Evolutionary conservation across 225 moss, liverwort and hornwort genomes (phyloP).

Genomic region (Physcomitrellopsis africana): DNA sequence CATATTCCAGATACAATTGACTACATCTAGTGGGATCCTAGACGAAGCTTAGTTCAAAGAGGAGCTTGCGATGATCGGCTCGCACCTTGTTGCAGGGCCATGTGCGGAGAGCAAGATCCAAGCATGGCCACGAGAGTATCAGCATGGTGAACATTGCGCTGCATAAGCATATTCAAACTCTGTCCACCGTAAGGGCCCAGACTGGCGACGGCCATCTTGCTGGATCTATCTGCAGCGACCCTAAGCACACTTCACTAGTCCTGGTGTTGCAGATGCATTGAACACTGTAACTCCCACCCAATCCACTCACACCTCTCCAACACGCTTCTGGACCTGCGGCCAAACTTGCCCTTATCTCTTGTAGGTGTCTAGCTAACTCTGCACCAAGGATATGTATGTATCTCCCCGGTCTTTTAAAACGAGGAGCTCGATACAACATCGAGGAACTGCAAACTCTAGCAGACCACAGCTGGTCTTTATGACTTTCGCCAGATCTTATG

Average conservation of each 20-base stretch:
- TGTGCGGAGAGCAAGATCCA: slow-evolving; percentile 70
- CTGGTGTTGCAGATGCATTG: slow-evolving; percentile 26
- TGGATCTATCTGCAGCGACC: neutral
- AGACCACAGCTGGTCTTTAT: slow-evolving; percentile 33
- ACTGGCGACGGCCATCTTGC: slow-evolving; percentile 36
- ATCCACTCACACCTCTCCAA: neutral
- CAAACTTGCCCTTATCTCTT: slow-evolving; percentile 28
- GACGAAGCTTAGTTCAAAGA: neutral
- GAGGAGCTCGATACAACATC: neutral
- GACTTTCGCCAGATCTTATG: neutral
- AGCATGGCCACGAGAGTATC: slow-evolving; percentile 92
- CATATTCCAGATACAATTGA: neutral
- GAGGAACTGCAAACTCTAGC: slow-evolving; percentile 8
- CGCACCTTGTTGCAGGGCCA: slow-evolving; percentile 60
- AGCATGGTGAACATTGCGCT: slow-evolving; percentile 66
- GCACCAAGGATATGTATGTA: slow-evolving; percentile 4
- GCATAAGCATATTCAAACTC: slow-evolving; percentile 78
- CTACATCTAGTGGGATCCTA: too few relatives aligned
- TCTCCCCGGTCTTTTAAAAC: neutral
- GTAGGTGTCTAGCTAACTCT: slow-evolving; percentile 15
- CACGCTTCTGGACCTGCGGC: neutral
- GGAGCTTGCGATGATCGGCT: neutral
- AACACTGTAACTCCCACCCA: neutral
- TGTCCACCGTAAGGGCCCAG: slow-evolving; percentile 37
- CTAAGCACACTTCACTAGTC: neutral